A percentile compares a stretch with the other conserved stretches of the same genome.
These are phyloP conservation scores for Leccinum fibrillosum DNA, from an alignment of 768 basidiomycete genomes.

Conservation along the genomic window DNA sequence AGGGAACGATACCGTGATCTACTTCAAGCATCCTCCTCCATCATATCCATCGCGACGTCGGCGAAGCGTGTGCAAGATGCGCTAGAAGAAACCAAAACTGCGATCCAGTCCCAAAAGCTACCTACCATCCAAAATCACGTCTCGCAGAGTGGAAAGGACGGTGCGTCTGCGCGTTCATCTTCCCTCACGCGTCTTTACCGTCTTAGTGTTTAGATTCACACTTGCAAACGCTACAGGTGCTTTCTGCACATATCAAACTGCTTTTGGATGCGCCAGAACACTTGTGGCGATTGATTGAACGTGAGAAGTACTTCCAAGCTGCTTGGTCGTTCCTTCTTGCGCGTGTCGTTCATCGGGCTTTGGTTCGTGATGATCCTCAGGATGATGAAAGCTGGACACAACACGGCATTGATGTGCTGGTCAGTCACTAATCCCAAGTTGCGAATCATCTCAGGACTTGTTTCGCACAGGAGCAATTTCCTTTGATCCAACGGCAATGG, in stretches of 20 bases:
- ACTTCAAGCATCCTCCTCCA: constrained; percentile 81
- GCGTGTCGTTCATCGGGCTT: constrained; percentile 76
- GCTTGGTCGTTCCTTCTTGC: constrained; percentile 86
- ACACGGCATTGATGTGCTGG: constrained; percentile 62
- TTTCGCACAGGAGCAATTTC: constrained; percentile 68
- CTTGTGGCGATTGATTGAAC: constrained; percentile 83
- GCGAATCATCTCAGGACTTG: background rate
- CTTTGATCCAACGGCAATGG: constrained; percentile 91
- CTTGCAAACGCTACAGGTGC: constrained; percentile 62
- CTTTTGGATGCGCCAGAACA: constrained; percentile 90
- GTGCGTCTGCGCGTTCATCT: constrained; percentile 29
- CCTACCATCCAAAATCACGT: constrained; percentile 42
- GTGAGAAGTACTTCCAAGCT: constrained; percentile 74
- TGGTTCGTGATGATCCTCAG: constrained; percentile 60
- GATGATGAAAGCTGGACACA: constrained; percentile 59
- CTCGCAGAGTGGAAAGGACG: constrained; percentile 38
- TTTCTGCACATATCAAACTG: constrained; percentile 89
- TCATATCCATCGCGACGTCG: constrained; percentile 70
- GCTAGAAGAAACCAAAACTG: constrained; percentile 57
- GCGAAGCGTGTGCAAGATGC: constrained; percentile 62
- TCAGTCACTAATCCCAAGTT: constrained; percentile 30
- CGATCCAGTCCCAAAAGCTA: constrained; percentile 47
- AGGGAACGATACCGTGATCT: constrained; percentile 91
- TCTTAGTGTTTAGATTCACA: constrained; percentile 50
- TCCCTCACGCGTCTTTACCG: background rate